Conservation (phyloP, 2,329 filamentous ascomycete genomes). For the Monosporascus ibericus region DNA sequence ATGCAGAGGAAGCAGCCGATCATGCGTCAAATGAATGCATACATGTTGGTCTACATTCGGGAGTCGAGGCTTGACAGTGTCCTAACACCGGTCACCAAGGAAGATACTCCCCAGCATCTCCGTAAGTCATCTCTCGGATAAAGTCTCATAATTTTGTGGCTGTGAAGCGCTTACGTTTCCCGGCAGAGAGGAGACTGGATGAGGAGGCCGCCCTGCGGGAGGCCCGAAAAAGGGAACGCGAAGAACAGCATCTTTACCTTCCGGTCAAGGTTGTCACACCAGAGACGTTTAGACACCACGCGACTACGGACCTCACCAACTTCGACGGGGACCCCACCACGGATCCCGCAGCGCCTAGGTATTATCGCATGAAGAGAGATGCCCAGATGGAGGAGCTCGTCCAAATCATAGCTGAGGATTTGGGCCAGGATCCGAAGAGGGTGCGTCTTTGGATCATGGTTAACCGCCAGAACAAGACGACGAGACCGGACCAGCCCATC, state of each 20-base stretch:
- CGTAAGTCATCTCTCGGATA: conserved; percentile 43
- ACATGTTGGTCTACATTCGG: conserved; percentile 98
- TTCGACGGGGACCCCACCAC: conserved; percentile 51
- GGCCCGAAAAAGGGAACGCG: conserved; percentile 76
- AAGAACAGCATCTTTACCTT: conserved; percentile 92
- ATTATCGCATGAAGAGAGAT: conserved; percentile 68
- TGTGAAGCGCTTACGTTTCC: conserved; percentile 5
- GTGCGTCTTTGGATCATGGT: conserved; percentile 95
- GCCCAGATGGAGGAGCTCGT: conserved; percentile 73
- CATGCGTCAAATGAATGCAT: conserved; percentile 74
- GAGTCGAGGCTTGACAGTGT: conserved; percentile 80
- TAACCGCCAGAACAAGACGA: conserved; percentile 95
- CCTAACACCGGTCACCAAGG: conserved; percentile 66
- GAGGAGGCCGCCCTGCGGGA: conserved; percentile 76
- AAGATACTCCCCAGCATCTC: conserved; percentile 77
- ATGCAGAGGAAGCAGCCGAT: conserved; percentile 51
- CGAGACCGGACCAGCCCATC: conserved; percentile 82
- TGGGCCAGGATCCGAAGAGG: conserved; percentile 59
- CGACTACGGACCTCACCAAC: conserved; percentile 75
- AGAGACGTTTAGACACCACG: conserved; percentile 71
- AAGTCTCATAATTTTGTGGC: neutral
- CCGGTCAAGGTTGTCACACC: conserved; percentile 76
- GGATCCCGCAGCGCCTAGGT: conserved; percentile 63
- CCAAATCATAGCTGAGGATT: conserved; percentile 62
- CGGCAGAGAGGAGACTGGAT: conserved; percentile 62